Evolutionary conservation across 768 basidiomycete species (phyloP).

Genomic region (Trichaptum fuscoviolaceum): DNA sequence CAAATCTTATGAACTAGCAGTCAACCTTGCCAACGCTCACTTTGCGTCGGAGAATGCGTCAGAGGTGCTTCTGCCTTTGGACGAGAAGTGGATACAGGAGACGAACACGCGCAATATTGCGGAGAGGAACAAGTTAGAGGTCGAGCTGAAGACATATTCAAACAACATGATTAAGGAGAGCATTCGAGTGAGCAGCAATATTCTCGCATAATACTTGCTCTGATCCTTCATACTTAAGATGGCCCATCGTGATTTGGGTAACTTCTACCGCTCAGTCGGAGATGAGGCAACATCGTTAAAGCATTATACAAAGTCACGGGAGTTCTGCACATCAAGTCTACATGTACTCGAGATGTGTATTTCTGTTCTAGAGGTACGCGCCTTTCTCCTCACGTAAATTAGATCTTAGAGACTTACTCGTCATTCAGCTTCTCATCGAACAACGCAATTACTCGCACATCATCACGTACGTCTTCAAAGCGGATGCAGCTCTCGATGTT

Average conservation of each 20-base stretch:
- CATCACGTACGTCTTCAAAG: constrained; percentile 91
- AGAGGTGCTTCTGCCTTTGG: constrained; percentile 44
- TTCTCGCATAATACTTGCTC: constrained; percentile 4
- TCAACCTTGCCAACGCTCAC: constrained; percentile 15
- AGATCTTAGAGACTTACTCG: constrained; percentile 9
- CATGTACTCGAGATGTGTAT: constrained; percentile 94
- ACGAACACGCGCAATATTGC: constrained; percentile 56
- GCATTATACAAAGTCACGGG: constrained; percentile 86
- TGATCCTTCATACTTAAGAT: constrained; percentile 45
- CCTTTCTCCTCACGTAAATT: not conserved
- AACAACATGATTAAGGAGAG: constrained; percentile 99
- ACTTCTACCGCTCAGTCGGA: constrained; percentile 69
- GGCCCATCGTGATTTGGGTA: constrained; percentile 85
- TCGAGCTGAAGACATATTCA: constrained; percentile 90
- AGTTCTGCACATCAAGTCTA: constrained; percentile 85
- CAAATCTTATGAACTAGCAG: constrained; percentile 19
- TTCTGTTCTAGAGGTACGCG: constrained; percentile 66
- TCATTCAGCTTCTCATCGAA: constrained; percentile 69
- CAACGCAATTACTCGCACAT: constrained; percentile 83
- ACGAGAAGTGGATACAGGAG: constrained; percentile 73
- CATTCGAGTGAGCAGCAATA: constrained; percentile 62
- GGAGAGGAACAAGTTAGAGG: constrained; percentile 83
- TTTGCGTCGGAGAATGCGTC: not conserved
- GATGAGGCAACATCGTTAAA: constrained; percentile 69
- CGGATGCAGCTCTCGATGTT: constrained; percentile 85